phyloP scores from a whole-genome alignment of 2,329 filamentous ascomycete species.

The Ophiosphaerella korrae region DNA sequence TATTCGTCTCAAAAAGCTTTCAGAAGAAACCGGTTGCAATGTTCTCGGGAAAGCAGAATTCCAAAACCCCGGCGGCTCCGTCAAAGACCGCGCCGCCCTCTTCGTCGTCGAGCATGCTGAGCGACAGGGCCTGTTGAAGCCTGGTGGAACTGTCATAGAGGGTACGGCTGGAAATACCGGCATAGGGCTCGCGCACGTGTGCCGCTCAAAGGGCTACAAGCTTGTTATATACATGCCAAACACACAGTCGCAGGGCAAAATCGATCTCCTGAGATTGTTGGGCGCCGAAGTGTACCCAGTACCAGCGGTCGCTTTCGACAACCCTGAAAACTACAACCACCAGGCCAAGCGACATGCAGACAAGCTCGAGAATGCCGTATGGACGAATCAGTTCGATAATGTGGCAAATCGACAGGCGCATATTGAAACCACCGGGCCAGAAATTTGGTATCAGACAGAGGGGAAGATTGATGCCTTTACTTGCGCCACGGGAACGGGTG shows the following conservation, averaged over 20 bases:
- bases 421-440: constrained; percentile 94
- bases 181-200: constrained; percentile 96
- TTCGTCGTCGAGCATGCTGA: constrained; percentile 95
- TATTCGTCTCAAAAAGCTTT: constrained; percentile 86
- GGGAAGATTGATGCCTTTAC: constrained; percentile 93
- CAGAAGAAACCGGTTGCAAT: constrained; percentile 89
- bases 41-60: constrained; percentile 97
- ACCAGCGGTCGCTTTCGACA: constrained; percentile 92
- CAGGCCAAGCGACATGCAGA: constrained; percentile 92
- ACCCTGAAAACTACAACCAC: constrained; percentile 97
- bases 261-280: constrained; percentile 86
- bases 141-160: constrained; percentile 94
- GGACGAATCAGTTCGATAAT: constrained; percentile 99
- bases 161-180: constrained; percentile 98
- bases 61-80: constrained; percentile 94
- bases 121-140: constrained; percentile 77
- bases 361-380: constrained; percentile 82
- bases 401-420: constrained; percentile 90
- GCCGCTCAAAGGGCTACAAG: constrained; percentile 87
- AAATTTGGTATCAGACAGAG: constrained; percentile 92
- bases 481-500: constrained; percentile 90
- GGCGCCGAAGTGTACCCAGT: constrained; percentile 96
- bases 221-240: constrained; percentile 99
- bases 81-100: constrained; percentile 95
- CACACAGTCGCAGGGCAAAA: constrained; percentile 97